phyloP scores from a whole-genome alignment of 805 yeast genomes.

The Ogataea siamensis region DNA sequence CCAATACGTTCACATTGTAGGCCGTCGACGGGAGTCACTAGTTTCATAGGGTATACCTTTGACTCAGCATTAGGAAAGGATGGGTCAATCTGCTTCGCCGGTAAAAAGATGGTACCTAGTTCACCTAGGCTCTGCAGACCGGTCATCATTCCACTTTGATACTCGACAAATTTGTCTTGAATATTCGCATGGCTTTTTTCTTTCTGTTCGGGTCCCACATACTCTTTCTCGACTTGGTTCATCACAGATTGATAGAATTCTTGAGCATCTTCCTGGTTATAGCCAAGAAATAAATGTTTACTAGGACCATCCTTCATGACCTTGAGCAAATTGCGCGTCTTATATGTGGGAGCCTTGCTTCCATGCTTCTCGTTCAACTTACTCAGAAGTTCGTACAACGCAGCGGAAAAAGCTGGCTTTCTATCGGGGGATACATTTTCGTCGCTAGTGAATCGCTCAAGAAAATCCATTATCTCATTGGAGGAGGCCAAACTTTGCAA shows the following conservation, averaged over 20 bases:
- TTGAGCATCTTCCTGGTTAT: conserved; percentile 95
- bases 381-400: conserved; percentile 50
- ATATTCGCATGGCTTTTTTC: conserved; percentile 25
- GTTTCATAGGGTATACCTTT: conserved; percentile 50
- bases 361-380: conserved; percentile 58
- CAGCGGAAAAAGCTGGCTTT: conserved; percentile 44
- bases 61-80: conserved; percentile 45
- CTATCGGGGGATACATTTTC: conserved; percentile 16
- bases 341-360: conserved; percentile 54
- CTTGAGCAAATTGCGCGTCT: conserved; percentile 57
- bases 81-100: conserved; percentile 77
- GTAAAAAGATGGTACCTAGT: conserved; percentile 66
- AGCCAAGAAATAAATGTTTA: conserved; percentile 73
- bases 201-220: conserved; percentile 29
- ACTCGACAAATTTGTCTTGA: conserved; percentile 28
- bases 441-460: conserved; percentile 41
- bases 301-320: conserved; percentile 78
- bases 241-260: conserved; percentile 85
- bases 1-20: conserved; percentile 85
- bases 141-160: conserved; percentile 32
- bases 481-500: conserved; percentile 81
- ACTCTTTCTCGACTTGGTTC: conserved; percentile 62
- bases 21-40: conserved; percentile 91
- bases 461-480: conserved; percentile 52
- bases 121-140: conserved; percentile 49